Base-by-base conservation (phyloP, 768 basidiomycete genomes). In the Trichaptum fuscoviolaceum region DNA sequence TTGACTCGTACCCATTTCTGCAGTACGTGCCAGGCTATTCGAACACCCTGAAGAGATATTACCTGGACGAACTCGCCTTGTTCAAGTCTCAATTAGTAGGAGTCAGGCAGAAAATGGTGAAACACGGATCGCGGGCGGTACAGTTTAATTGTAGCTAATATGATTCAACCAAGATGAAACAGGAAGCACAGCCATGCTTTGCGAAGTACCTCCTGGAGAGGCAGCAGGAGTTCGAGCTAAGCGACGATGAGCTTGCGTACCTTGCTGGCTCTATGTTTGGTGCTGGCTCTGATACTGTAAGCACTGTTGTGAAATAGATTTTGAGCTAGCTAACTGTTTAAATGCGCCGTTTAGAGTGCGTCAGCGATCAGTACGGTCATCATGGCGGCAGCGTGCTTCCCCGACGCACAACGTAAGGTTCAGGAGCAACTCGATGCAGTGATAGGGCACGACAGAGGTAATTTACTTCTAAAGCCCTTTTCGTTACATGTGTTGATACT, bases 201-300 rank as follows among this genome's bases (percentile, higher is more conserved):
- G 85, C 81, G 0, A 82, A 80, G 71, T 85, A 87, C 67, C 80
- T 89, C 30, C 75, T 88, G 1, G 83, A 87, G 68, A 82, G 82
- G 20, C 85, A 88, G 70, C 66, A 71, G 1, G 81, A 84, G 60
- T 82, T 85, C 61, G 83, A 81, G 12, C 80, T 88, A 10, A 81
- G 85, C 2, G 78, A 84, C 64, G 77, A 83, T 64, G 87, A 89
- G 70, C 81, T 83, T 27, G 83, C 87, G 0, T 89, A 89, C 71
- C 81, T 89, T 26, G 84, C 84, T 0, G 88, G 88, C 0, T 81
- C 82, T 52, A 84, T 89, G 75, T 89, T 87, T 67, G 88, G 88
- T 26, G 87, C 87, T 35, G 88, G 88, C 17, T 82, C 85, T 0
- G 88, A 88, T 69, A 89, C 87, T 17, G 80, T 79, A 64, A 52